phyloP scores from a whole-genome alignment of 306 rosid species.

The Vachellia pachyceras region DNA sequence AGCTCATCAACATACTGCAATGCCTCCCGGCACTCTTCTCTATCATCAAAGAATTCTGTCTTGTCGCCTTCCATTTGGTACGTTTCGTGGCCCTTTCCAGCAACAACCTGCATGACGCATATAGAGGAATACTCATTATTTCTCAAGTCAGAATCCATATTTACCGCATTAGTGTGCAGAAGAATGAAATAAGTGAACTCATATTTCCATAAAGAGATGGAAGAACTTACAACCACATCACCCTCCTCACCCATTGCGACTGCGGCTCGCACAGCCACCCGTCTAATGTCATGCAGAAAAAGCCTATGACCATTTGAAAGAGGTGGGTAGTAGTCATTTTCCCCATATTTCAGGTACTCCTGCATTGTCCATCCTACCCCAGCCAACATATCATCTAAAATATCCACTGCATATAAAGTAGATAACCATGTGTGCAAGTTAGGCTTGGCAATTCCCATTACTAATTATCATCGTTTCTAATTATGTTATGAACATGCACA shows the following conservation, averaged over 20 bases:
- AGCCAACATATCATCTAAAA: conserved; percentile 95
- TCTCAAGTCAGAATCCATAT: conserved; percentile 32
- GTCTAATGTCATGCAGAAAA: conserved; percentile 89
- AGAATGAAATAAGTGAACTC: conserved; percentile 15
- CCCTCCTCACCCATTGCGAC: conserved; percentile 99
- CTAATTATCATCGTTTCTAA: conserved; percentile 1
- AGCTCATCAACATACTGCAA: conserved; percentile 93
- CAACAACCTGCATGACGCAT: conserved; percentile 73
- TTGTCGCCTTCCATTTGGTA: conserved; percentile 81
- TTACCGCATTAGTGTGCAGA: conserved; percentile 5
- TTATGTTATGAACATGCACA: conserved; percentile 5
- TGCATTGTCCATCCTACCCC: conserved; percentile 99
- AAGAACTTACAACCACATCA: conserved; percentile 90
- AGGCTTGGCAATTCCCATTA: conserved; percentile 29
- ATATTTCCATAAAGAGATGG: conserved; percentile 41
- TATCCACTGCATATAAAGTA: conserved; percentile 69
- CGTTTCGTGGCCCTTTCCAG: conserved; percentile 95
- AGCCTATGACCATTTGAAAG: conserved; percentile 91
- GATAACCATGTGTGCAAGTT: conserved; percentile 35
- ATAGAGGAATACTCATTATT: conserved; percentile 24
- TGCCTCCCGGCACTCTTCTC: conserved; percentile 98
- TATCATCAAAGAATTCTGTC: conserved; percentile 80
- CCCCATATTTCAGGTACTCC: conserved; percentile 90
- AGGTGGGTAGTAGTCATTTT: conserved; percentile 94
- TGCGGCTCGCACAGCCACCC: conserved; percentile 90